Evolutionary conservation across 2,329 filamentous ascomycete genomes (phyloP).

Genomic region (Clarireedia homoeocarpa): DNA sequence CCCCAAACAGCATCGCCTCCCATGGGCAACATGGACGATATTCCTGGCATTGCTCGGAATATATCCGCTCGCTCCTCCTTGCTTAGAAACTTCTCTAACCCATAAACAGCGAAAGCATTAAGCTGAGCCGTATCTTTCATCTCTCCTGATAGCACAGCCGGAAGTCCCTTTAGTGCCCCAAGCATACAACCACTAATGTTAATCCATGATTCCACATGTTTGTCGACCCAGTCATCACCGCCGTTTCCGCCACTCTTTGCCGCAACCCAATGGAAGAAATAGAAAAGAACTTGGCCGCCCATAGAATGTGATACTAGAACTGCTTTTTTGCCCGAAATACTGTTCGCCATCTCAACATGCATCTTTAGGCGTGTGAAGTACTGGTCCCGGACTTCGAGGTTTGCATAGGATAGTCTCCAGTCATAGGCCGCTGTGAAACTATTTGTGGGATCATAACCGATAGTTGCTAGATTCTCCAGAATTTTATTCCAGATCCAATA

Average conservation of each 20-base stretch:
- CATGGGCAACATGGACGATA: conserved; percentile 93
- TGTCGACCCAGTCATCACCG: conserved; percentile 83
- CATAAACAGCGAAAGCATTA: conserved; percentile 93
- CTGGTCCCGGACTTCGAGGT: conserved; percentile 83
- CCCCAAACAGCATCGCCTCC: conserved; percentile 96
- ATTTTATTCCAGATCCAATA: conserved; percentile 98
- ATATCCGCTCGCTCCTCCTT: conserved; percentile 87
- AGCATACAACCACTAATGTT: conserved; percentile 98
- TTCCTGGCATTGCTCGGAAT: conserved; percentile 93
- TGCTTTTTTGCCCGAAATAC: conserved; percentile 69
- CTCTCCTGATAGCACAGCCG: conserved; percentile 86
- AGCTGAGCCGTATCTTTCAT: conserved; percentile 98
- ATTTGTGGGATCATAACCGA: conserved; percentile 86
- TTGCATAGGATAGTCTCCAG: conserved; percentile 85
- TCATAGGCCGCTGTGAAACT: conserved; percentile 70
- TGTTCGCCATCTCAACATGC: conserved; percentile 77
- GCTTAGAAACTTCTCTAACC: conserved; percentile 89
- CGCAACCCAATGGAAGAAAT: conserved; percentile 72
- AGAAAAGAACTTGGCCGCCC: conserved; percentile 92
- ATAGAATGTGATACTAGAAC: conserved; percentile 91
- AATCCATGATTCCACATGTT: conserved; percentile 88
- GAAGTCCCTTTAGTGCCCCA: conserved; percentile 82
- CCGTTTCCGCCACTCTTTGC: conserved; percentile 69
- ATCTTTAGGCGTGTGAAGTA: conserved; percentile 89
- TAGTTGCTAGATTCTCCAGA: conserved; percentile 87